These are phyloP conservation scores for Stephania yunnanensis DNA, from an alignment of 164 flowering plant genomes.

Conservation along the genomic window DNA sequence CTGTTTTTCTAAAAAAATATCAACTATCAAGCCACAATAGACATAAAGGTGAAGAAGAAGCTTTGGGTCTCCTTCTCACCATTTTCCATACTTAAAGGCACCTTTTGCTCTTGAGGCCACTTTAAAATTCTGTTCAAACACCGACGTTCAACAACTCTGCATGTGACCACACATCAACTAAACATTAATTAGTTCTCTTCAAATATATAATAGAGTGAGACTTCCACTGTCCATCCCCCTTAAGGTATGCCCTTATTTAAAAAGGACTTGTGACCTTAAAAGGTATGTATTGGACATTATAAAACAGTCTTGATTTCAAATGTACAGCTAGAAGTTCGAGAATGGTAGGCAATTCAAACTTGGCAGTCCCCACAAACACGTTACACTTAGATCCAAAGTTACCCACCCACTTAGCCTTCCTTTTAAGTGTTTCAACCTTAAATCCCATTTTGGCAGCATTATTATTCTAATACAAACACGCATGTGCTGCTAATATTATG, in stretches of 20 bases:
- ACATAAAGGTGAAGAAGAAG: too few relatives aligned
- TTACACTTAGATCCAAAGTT: conserved; percentile 17
- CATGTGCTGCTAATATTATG: not conserved
- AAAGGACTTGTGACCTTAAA: conserved; percentile 1
- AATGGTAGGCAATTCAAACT: conserved; percentile 3
- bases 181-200: not conserved
- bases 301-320: not conserved
- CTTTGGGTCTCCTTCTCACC: not conserved
- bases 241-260: not conserved
- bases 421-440: conserved; percentile 6
- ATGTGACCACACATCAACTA: not conserved
- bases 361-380: not conserved
- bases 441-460: not conserved
- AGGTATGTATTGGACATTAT: not conserved
- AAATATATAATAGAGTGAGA: not conserved
- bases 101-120: not conserved
- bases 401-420: conserved; percentile 16
- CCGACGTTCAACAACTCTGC: not conserved
- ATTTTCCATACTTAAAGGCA: not conserved
- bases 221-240: not conserved
- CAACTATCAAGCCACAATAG: too few relatives aligned
- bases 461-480: not conserved
- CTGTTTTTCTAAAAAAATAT: too few relatives aligned
- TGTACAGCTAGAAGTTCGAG: not conserved
- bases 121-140: not conserved